Conservation (phyloP, 306 rosid species). For the Astragalus membranaceus region DNA sequence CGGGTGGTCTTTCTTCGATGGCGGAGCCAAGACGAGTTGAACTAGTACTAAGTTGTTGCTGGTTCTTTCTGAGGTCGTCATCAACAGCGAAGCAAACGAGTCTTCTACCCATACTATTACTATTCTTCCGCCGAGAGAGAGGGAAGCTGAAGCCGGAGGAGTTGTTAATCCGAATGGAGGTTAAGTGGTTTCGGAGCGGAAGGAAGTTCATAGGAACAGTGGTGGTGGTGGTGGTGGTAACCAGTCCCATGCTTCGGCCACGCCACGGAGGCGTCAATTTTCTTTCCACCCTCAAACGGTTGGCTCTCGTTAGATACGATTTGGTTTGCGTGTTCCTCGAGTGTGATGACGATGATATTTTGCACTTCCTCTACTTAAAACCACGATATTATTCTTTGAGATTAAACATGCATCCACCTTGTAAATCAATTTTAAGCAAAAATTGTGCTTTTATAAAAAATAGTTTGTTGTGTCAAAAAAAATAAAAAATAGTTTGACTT, state of each 20-base stretch:
- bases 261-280: background rate
- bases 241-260: slow-evolving; percentile 59
- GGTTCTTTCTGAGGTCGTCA: slow-evolving; percentile 56
- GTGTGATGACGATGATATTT: too few relatives aligned
- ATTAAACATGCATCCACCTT: too few relatives aligned
- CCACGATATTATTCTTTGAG: too few relatives aligned
- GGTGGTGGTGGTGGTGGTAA: slow-evolving; percentile 17
- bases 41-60: slow-evolving; percentile 31
- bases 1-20: slow-evolving; percentile 66
- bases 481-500: too few relatives aligned
- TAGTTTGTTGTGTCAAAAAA: too few relatives aligned
- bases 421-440: too few relatives aligned
- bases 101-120: slow-evolving; percentile 12
- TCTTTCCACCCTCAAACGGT: slow-evolving; percentile 14
- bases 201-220: slow-evolving; percentile 33
- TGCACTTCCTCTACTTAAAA: too few relatives aligned
- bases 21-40: slow-evolving; percentile 43
- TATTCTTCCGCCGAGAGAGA: slow-evolving; percentile 7
- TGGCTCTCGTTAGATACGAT: slow-evolving; percentile 26
- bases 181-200: slow-evolving; percentile 32
- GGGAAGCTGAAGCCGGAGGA: slow-evolving; percentile 22
- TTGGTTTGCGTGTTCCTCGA: background rate
- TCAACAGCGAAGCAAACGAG: slow-evolving; percentile 65
- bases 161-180: slow-evolving; percentile 27
- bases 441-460: too few relatives aligned